Base-by-base conservation (phyloP, 306 rosid genomes). In the Corylus avellana region DNA sequence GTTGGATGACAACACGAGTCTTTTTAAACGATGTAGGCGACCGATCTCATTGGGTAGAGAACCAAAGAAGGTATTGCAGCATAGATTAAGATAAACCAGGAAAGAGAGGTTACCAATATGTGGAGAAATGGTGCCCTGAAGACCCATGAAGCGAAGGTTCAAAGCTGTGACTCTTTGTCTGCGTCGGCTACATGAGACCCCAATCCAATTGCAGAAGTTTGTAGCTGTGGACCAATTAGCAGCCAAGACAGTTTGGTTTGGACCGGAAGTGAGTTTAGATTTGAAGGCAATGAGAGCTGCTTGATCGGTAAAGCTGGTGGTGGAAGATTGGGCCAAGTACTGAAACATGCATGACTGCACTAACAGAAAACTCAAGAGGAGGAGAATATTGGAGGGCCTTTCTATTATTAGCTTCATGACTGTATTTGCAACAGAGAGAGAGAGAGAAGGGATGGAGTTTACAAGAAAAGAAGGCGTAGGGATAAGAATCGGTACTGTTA, bases 1-100 rank as follows among this genome's bases (percentile, higher is more conserved):
- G 47, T 63, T 63, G 11, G 0, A 0, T 1, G 11, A 1, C 22
- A 63, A 16, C 1, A 0, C 0, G 1, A 63, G 12, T 10, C 0
- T 1, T 17, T 20, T 63, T 47, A 63, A 63, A 22, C 70, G 12
- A 7, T 14, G 70, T 14, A 63, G 47, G 35, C 0, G 70, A 7
- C 70, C 1, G 4, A 63, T 63, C 70, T 63, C 70, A 14, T 14
- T 12, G 0, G 70, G 70, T 0, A 63, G 5, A 12, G 17, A 63
- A 63, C 47, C 70, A 35, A 0, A 29, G 5, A 63, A 32, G 70
- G 5, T 63, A 9, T 63, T 63, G 47, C 2, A 32, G 0, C 0
- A 0, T 1, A 63, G 46, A 42, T 42, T 5, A 4, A 42, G 46
- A 42, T 5, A 42, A 42, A 42, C 70, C 6, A 64, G 2, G 20